Evolutionary conservation across 1,284 basidiomycete species (phyloP), one percentile per base, ranked within the genome.

Genomic region (Testicularia cyperi): DNA sequence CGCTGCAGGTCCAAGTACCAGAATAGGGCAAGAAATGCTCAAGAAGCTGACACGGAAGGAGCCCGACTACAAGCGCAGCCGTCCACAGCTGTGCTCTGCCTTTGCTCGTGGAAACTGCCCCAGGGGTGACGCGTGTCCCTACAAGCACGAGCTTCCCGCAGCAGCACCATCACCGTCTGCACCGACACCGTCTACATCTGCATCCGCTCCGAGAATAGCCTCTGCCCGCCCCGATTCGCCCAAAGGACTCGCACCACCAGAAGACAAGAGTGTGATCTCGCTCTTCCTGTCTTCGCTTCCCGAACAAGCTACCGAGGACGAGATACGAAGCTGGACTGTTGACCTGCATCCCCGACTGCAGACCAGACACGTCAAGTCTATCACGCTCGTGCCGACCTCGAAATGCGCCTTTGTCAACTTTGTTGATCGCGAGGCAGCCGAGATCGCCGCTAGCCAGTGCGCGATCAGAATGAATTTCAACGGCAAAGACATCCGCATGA

Each of bases 401-500:
- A 64, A 90, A 78, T 96, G 91, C 78, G 94, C 94, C 0, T 99
- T 99, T 77, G 83, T 97, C 48, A 96, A 96, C 77, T 98, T 98
- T 79, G 85, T 82, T 51, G 84, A 87, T 44, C 83, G 95, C 21
- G 73, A 81, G 2, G 81, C 83, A 14, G 92, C 95, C 12, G 95
- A 99, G 77, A 78, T 80, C 7, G 91, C 89, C 0, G 92, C 92
- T 0, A 83, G 87, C 61, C 86, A 87, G 8, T 89, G 92, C 83
- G 83, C 88, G 13, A 84, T 86, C 53, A 92, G 92, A 4, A 81
- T 98, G 18, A 88, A 92, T 65, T 80, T 96, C 28, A 86, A 88
- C 22, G 88, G 85, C 1, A 85, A 87, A 69, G 82, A 82, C 41
- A 83, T 88, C 8, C 80, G 83, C 35, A 83, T 96, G 9, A 88